Evolutionary conservation across 371 early-diverging fungal species (phyloP).

Genomic region (Apophysomyces variabilis): DNA sequence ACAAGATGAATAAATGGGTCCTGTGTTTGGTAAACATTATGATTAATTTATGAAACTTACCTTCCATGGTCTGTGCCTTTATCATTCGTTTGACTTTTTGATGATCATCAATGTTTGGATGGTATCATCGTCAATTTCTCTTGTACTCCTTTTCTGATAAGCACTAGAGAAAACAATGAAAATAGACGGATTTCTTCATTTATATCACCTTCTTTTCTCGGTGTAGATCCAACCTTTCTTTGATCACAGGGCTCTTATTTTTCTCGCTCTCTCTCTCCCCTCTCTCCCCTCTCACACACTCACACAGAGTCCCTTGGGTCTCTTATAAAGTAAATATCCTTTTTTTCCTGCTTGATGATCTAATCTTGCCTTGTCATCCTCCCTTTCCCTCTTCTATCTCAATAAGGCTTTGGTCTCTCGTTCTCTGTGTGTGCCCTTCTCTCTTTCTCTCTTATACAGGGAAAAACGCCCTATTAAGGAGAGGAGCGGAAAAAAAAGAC

Average conservation of each 20-base stretch:
- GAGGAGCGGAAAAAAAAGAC: no score
- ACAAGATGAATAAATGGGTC: not conserved
- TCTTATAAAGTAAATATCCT: no score
- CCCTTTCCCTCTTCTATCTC: no score
- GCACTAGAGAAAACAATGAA: no score
- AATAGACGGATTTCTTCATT: not conserved
- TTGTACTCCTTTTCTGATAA: not conserved
- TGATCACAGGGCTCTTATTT: not conserved
- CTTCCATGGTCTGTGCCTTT: conserved; percentile 1
- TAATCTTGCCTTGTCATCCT: no score
- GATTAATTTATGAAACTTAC: not conserved
- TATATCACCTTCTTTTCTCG: not conserved
- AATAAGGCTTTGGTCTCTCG: no score
- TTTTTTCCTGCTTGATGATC: no score
- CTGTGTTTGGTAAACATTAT: not conserved
- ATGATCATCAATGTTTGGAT: conserved; percentile 9
- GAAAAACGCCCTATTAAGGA: no score
- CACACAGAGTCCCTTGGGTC: no score
- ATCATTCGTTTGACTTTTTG: not conserved
- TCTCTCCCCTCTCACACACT: not conserved
- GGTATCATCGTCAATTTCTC: not conserved
- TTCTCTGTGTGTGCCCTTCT: no score
- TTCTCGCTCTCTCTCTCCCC: not conserved
- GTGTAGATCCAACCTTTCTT: not conserved
- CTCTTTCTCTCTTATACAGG: no score